Evolutionary conservation across 495 filamentous ascomycete genomes (phyloP).

Genomic region (Hypomontagnella monticulosa): DNA sequence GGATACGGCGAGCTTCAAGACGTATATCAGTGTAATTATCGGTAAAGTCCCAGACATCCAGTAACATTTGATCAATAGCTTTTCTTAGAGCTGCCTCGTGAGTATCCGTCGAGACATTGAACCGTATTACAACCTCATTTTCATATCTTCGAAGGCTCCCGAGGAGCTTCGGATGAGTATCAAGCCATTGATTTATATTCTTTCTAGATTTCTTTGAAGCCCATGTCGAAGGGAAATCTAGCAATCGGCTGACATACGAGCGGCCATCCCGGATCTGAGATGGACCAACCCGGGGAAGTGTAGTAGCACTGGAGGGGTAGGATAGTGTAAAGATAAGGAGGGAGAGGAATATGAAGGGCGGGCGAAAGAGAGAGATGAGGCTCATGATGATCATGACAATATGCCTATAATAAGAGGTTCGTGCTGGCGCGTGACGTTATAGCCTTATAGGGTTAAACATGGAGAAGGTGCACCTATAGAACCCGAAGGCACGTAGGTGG

Average conservation of each 20-base stretch:
- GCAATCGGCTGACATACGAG: slow-evolving; percentile 41
- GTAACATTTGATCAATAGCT: slow-evolving; percentile 76
- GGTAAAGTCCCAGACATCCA: slow-evolving; percentile 92
- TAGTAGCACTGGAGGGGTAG: slow-evolving; percentile 20
- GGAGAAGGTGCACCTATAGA: slow-evolving; percentile 1
- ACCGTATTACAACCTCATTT: slow-evolving; percentile 85
- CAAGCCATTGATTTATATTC: slow-evolving; percentile 36
- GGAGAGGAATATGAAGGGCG: slow-evolving; percentile 3
- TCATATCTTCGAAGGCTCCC: slow-evolving; percentile 64
- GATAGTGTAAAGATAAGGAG: slow-evolving; percentile 16
- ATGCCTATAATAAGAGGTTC: background rate
- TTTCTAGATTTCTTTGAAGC: slow-evolving; percentile 31
- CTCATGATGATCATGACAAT: slow-evolving; percentile 29
- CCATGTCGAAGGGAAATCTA: slow-evolving; percentile 30
- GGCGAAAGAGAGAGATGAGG: slow-evolving; percentile 12
- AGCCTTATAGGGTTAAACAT: slow-evolving; percentile 11
- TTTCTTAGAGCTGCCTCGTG: slow-evolving; percentile 78
- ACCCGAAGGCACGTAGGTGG: background rate
- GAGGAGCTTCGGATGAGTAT: slow-evolving; percentile 47
- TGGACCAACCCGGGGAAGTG: slow-evolving; percentile 13
- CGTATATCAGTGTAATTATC: slow-evolving; percentile 88
- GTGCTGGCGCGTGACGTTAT: slow-evolving; percentile 15
- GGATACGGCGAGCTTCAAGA: slow-evolving; percentile 78
- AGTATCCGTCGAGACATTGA: slow-evolving; percentile 74
- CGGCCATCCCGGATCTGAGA: slow-evolving; percentile 5